Percentiles rank a stretch among this genome's conserved stretches.
These are phyloP conservation scores for Globisporangium sylvaticum DNA, from an alignment of 352 stramenopile species.

Conservation along the genomic window DNA sequence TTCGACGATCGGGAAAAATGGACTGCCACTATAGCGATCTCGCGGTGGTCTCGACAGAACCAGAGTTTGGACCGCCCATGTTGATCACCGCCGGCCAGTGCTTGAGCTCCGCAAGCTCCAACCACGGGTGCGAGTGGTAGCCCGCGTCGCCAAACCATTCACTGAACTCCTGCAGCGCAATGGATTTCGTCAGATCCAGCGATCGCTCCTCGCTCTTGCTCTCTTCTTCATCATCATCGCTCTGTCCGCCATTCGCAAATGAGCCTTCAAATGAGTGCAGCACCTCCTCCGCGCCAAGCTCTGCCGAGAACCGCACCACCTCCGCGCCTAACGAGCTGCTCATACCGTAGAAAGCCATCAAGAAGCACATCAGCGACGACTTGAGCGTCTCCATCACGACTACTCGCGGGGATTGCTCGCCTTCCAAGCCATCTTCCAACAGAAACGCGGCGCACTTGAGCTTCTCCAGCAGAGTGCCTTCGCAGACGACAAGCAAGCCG, in stretches of 20 bases:
- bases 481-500: slow-evolving; percentile 61
- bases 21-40: slow-evolving; percentile 1
- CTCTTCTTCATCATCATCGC: slow-evolving; percentile 24
- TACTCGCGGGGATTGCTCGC: slow-evolving; percentile 26
- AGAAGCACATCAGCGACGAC: slow-evolving; percentile 62
- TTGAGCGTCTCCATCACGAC: slow-evolving; percentile 59
- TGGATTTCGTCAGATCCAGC: slow-evolving; percentile 32
- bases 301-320: slow-evolving; percentile 62
- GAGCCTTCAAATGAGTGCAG: slow-evolving; percentile 47
- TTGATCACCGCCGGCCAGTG: slow-evolving; percentile 79
- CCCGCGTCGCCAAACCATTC: slow-evolving; percentile 73
- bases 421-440: slow-evolving; percentile 25
- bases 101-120: slow-evolving; percentile 71
- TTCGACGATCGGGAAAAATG: neutral
- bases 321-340: slow-evolving; percentile 73
- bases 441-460: slow-evolving; percentile 42
- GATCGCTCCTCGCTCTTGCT: slow-evolving; percentile 21
- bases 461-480: slow-evolving; percentile 58
- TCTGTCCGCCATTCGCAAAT: slow-evolving; percentile 8
- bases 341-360: slow-evolving; percentile 85
- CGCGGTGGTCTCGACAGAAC: neutral
- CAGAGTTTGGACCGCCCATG: slow-evolving; percentile 30
- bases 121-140: slow-evolving; percentile 67
- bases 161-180: slow-evolving; percentile 65
- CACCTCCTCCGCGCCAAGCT: slow-evolving; percentile 66